Percentiles rank a stretch among this genome's conserved stretches.
phyloP scores from a whole-genome alignment of 805 yeast species.

The Candida chilensis region DNA sequence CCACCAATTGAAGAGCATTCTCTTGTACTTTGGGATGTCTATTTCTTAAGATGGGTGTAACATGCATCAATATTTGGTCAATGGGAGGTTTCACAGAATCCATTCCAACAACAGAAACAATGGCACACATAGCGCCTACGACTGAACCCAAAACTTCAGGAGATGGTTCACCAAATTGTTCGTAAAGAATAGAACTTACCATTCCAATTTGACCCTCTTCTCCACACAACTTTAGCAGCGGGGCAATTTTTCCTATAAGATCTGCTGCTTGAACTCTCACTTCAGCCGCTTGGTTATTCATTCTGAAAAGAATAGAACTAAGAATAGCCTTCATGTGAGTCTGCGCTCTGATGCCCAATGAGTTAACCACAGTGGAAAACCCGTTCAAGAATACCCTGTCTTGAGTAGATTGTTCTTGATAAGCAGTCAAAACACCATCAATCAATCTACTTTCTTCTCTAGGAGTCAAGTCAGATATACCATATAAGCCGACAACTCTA shows the following conservation, averaged over 20 bases:
- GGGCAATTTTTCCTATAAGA: slow-evolving; percentile 55
- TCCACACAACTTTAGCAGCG: slow-evolving; percentile 55
- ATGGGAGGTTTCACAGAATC: slow-evolving; percentile 70
- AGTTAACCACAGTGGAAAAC: slow-evolving; percentile 51
- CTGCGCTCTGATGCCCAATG: slow-evolving; percentile 54
- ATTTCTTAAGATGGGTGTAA: slow-evolving; percentile 87
- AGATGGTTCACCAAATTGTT: slow-evolving; percentile 87
- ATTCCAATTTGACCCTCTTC: slow-evolving; percentile 57
- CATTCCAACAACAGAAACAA: slow-evolving; percentile 53
- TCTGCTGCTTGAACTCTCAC: slow-evolving; percentile 83
- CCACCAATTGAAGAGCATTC: slow-evolving; percentile 68
- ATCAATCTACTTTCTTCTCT: slow-evolving; percentile 57
- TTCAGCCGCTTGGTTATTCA: slow-evolving; percentile 62
- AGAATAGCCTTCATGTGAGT: slow-evolving; percentile 70
- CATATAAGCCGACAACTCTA: slow-evolving; percentile 39
- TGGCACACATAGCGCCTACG: slow-evolving; percentile 57
- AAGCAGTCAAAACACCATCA: slow-evolving; percentile 74
- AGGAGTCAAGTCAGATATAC: slow-evolving; percentile 53
- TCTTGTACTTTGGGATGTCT: slow-evolving; percentile 89
- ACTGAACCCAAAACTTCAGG: slow-evolving; percentile 92
- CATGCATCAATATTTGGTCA: slow-evolving; percentile 72
- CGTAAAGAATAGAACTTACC: slow-evolving; percentile 71
- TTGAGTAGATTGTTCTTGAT: slow-evolving; percentile 67
- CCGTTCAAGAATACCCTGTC: slow-evolving; percentile 50
- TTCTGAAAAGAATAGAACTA: slow-evolving; percentile 60